phyloP scores from a whole-genome alignment of 495 filamentous ascomycete genomes.

The Penicillium angulare region DNA sequence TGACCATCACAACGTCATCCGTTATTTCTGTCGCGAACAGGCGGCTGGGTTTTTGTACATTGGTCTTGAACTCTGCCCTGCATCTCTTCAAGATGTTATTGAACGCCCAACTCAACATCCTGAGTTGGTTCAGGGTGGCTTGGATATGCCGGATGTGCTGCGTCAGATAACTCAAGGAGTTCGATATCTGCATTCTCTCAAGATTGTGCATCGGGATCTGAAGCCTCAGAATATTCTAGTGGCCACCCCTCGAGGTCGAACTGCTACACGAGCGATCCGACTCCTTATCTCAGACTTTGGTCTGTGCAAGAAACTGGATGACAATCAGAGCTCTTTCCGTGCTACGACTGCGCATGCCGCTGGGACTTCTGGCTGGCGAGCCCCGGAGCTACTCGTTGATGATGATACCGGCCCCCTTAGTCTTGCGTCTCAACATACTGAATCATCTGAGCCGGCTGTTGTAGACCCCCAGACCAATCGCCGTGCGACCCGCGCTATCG shows the following conservation, averaged over 20 bases:
- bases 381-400: slow-evolving; percentile 86
- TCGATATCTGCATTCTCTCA: slow-evolving; percentile 82
- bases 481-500: slow-evolving; percentile 89
- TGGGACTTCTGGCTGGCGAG: slow-evolving; percentile 93
- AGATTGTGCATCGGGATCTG: slow-evolving; percentile 95
- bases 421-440: slow-evolving; percentile 45
- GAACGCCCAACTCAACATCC: slow-evolving; percentile 65
- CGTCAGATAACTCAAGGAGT: slow-evolving; percentile 86
- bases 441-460: slow-evolving; percentile 57
- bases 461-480: slow-evolving; percentile 64
- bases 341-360: slow-evolving; percentile 91
- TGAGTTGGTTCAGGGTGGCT: slow-evolving; percentile 47
- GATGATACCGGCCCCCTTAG: slow-evolving; percentile 53
- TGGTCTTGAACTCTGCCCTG: slow-evolving; percentile 91
- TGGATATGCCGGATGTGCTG: slow-evolving; percentile 64
- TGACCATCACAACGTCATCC: slow-evolving; percentile 93
- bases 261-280: slow-evolving; percentile 44
- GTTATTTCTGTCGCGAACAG: slow-evolving; percentile 89
- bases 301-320: slow-evolving; percentile 96
- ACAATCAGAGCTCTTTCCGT: slow-evolving; percentile 89
- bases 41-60: slow-evolving; percentile 94
- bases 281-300: slow-evolving; percentile 96
- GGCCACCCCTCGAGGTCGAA: slow-evolving; percentile 48
- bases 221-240: slow-evolving; percentile 98
- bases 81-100: slow-evolving; percentile 85